Evolutionary conservation across 495 filamentous ascomycete species (phyloP).

Genomic region (Penicillium robsamsonii): DNA sequence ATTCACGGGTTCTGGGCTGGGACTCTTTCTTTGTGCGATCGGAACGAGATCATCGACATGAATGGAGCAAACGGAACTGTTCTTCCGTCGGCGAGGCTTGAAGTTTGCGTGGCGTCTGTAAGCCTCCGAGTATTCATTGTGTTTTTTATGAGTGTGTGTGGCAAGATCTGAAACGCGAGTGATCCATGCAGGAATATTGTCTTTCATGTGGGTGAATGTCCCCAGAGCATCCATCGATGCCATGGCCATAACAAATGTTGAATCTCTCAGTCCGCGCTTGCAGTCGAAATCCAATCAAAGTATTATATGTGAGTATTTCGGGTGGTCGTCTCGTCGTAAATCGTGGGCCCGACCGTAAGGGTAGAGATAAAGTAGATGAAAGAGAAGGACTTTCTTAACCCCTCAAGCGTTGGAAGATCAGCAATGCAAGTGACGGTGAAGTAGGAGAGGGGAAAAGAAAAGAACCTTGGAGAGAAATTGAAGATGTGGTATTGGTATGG

Average conservation of each 20-base stretch:
- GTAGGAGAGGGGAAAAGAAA: constrained; percentile 15
- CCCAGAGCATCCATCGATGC: constrained; percentile 60
- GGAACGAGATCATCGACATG: constrained; percentile 34
- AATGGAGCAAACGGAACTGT: constrained; percentile 51
- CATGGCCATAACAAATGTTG: constrained; percentile 20
- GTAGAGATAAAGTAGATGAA: background rate
- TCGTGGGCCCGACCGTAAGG: constrained; percentile 16
- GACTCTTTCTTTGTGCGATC: constrained; percentile 20
- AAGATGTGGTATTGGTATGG: constrained; percentile 15
- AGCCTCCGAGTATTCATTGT: constrained; percentile 59
- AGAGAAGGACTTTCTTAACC: constrained; percentile 1
- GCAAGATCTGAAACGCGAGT: constrained; percentile 65
- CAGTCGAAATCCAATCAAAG: background rate
- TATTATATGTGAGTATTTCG: background rate
- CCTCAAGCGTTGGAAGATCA: background rate
- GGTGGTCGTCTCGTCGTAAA: constrained; percentile 33
- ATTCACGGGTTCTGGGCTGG: constrained; percentile 14
- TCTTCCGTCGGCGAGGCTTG: constrained; percentile 36
- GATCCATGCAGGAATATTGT: constrained; percentile 67
- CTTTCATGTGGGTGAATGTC: constrained; percentile 54
- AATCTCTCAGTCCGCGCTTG: background rate
- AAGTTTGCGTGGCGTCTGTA: constrained; percentile 32
- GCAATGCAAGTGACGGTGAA: constrained; percentile 20
- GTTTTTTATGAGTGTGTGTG: constrained; percentile 64
- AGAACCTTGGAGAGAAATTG: constrained; percentile 14